Base-by-base conservation (phyloP, 2,329 filamentous ascomycete genomes). In the Rhynchosporium graminicola region DNA sequence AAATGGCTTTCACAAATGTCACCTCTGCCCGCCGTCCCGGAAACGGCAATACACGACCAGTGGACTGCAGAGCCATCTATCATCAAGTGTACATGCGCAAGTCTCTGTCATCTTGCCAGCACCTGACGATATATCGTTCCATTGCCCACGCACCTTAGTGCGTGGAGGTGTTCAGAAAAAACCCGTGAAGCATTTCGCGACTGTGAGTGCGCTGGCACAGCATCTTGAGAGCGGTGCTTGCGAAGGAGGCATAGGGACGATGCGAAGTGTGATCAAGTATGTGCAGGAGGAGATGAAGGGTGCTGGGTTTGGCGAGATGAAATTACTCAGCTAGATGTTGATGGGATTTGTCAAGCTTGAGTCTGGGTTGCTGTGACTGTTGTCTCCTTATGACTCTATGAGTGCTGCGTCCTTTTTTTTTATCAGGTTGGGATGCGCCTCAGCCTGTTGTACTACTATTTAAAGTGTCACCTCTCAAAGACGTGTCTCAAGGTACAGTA, bases 191-290 rank as follows among this genome's bases (percentile, higher is more conserved):
- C 33, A 15, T 60, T 66, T 66, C 47, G 48, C 51, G 51, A 62
- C 64, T 43, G 20, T 62, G 47, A 57, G 57, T 60, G 64, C 59
- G 43, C 58, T 66, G 52, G 61, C 52, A 42, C 61, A 63, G 59
- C 64, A 66, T 62, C 51, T 66, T 40, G 59, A 66, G 52, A 66
- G 52, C 15, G 64, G 61, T 15, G 46, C 38, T 20, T 66, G 62
- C 52, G 46, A 55, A 31, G 64, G 64, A 26, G 59, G 62, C 26
- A 13, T 60, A 20, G 46, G 62, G 20, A 52, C 62, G 12, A 63
- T 62, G 60, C 20, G 46, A 13, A 36, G 40, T 43, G 59, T 60
- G 43, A 60, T 66, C 29, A 15, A 31, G 13, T 63, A 61, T 47
- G 59, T 64, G 40, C 51, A 66, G 42, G 62, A 66, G 50, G 40